phyloP scores from a whole-genome alignment of 352 stramenopile genomes.

The Phytophthora palmivora region DNA sequence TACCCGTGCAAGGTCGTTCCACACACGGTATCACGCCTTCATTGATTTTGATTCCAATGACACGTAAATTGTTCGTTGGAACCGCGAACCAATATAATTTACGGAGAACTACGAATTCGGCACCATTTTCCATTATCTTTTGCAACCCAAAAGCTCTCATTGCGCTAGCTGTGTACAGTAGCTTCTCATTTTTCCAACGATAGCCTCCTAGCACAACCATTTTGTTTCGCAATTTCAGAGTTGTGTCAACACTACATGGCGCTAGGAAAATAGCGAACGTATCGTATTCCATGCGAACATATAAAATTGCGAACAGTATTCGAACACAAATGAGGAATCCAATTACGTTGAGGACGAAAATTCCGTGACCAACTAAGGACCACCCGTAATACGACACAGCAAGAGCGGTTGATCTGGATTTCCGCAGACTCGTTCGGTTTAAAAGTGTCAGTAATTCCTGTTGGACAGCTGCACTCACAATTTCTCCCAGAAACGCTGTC shows the following conservation, averaged over 20 bases:
- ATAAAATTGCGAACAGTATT: not conserved
- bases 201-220: not conserved
- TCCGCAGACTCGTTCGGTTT: slow-evolving; percentile 3
- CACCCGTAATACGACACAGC: slow-evolving; percentile 22
- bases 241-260: not conserved
- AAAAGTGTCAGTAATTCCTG: slow-evolving; percentile 10
- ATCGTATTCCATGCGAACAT: not conserved
- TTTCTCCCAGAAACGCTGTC: slow-evolving; percentile 5
- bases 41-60: slow-evolving; percentile 1
- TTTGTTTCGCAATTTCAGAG: not conserved
- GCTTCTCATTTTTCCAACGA: not conserved
- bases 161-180: slow-evolving; percentile 5
- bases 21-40: not conserved
- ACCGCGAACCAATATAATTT: slow-evolving; percentile 13
- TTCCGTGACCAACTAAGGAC: slow-evolving; percentile 12
- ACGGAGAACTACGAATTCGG: slow-evolving; percentile 9
- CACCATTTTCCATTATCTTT: slow-evolving; percentile 4
- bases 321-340: not conserved
- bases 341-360: slow-evolving; percentile 7
- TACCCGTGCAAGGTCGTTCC: not conserved
- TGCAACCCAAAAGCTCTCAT: slow-evolving; percentile 16
- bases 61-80: slow-evolving; percentile 8
- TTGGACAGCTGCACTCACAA: not conserved
- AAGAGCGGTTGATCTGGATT: slow-evolving; percentile 8
- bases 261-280: not conserved